A percentile compares a stretch with the other conserved stretches of the same genome.
These are phyloP conservation scores for Botryotinia globosa DNA, from an alignment of 2,329 filamentous ascomycete genomes.

Conservation along the genomic window DNA sequence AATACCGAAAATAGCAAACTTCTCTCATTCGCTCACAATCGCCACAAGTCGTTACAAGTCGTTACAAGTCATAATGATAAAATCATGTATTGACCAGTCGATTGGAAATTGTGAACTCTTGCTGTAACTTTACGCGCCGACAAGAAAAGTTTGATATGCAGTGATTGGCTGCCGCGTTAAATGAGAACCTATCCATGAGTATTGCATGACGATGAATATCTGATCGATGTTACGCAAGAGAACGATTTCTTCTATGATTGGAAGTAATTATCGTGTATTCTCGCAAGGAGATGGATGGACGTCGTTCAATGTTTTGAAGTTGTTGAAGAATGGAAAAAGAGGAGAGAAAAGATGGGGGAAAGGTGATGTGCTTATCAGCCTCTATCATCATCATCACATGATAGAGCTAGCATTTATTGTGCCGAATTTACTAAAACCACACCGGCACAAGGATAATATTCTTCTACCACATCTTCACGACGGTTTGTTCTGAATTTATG, in stretches of 20 bases:
- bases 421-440: neutral
- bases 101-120: constrained; percentile 22
- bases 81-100: constrained; percentile 22
- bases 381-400: neutral
- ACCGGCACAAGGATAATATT: neutral
- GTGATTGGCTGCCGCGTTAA: constrained; percentile 27
- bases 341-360: neutral
- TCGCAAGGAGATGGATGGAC: neutral
- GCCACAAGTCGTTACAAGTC: constrained; percentile 21
- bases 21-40: constrained; percentile 35
- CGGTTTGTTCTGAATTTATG: neutral
- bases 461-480: neutral
- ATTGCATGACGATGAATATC: neutral
- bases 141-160: constrained; percentile 13
- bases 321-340: neutral
- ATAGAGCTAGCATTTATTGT: neutral
- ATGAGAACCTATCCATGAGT: neutral
- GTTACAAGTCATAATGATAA: constrained; percentile 24
- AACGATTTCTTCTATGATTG: neutral
- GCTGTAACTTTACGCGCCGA: constrained; percentile 36
- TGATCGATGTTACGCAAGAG: constrained; percentile 1
- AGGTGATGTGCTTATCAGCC: neutral
- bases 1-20: constrained; percentile 26
- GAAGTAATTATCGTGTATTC: neutral
- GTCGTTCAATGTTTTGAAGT: neutral